Evolutionary conservation across 2,329 filamentous ascomycete species (phyloP).

Genomic region (Curvularia spicifera): DNA sequence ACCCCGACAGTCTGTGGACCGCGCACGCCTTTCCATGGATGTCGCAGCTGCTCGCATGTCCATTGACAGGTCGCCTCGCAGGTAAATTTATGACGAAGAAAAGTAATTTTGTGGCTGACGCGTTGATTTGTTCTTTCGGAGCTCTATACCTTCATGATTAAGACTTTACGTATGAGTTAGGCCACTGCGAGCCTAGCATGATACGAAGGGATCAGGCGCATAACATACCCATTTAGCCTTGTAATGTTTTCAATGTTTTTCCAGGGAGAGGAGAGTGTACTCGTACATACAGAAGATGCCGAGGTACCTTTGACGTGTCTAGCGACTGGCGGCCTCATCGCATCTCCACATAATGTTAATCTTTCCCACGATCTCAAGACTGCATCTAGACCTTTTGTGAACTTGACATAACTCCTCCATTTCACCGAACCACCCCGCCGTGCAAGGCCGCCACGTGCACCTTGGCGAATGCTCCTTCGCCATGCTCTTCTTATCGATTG

Average conservation of each 20-base stretch:
- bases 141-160: constrained; percentile 6
- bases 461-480: background rate
- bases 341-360: constrained; percentile 4
- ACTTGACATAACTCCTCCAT: background rate
- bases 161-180: constrained; percentile 8
- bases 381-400: background rate
- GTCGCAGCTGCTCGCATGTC: constrained; percentile 17
- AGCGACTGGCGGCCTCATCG: constrained; percentile 1
- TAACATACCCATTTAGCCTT: constrained; percentile 4
- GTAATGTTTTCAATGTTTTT: constrained; percentile 15
- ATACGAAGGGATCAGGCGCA: constrained; percentile 4
- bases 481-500: background rate
- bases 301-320: background rate
- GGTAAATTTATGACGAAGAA: background rate
- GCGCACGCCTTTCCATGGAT: constrained; percentile 16
- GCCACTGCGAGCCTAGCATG: background rate
- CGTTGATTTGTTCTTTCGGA: background rate
- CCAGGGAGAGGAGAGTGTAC: background rate
- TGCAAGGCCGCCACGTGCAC: background rate
- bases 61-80: constrained; percentile 9
- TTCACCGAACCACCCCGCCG: background rate
- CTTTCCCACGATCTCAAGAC: background rate
- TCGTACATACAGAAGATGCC: background rate
- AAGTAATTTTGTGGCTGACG: background rate
- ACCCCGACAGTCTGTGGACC: constrained; percentile 13